phyloP scores from a whole-genome alignment of 495 filamentous ascomycete species.

The Lentithecium fluviatile region DNA sequence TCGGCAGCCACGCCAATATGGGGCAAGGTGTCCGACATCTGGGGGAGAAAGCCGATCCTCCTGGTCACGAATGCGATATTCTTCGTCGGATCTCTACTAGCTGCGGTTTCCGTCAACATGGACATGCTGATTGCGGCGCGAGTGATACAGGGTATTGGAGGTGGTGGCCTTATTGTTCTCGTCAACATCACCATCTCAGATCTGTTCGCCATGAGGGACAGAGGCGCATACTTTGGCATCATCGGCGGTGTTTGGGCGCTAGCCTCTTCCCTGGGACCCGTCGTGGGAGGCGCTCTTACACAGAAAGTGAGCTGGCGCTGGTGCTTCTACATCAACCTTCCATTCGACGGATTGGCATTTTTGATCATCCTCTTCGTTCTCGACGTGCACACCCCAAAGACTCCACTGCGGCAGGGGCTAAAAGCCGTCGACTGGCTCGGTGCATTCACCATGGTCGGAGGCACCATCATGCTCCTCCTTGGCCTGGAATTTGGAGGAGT shows the following conservation, averaged over 20 bases:
- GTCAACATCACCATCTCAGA: slow-evolving; percentile 82
- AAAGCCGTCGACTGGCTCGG: slow-evolving; percentile 77
- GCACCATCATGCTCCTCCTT: slow-evolving; percentile 69
- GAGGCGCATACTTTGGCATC: slow-evolving; percentile 46
- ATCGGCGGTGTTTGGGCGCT: slow-evolving; percentile 48
- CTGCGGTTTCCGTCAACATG: slow-evolving; percentile 65
- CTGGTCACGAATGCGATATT: slow-evolving; percentile 71
- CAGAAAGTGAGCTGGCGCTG: slow-evolving; percentile 43
- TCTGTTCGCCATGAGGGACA: slow-evolving; percentile 67
- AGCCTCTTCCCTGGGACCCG: slow-evolving; percentile 43
- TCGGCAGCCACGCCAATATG: slow-evolving; percentile 69
- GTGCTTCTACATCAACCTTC: slow-evolving; percentile 54
- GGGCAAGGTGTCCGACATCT: slow-evolving; percentile 87
- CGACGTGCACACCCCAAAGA: slow-evolving; percentile 72
- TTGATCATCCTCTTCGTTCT: slow-evolving; percentile 67
- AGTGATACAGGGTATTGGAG: slow-evolving; percentile 80
- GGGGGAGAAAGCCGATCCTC: slow-evolving; percentile 78
- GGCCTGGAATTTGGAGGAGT: slow-evolving; percentile 53
- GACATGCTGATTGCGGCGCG: slow-evolving; percentile 73
- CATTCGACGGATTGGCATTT: slow-evolving; percentile 69
- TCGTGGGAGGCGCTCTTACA: slow-evolving; percentile 46
- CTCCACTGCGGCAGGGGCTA: slow-evolving; percentile 66
- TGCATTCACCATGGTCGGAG: slow-evolving; percentile 65
- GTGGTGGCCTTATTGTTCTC: slow-evolving; percentile 75
- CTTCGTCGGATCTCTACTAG: slow-evolving; percentile 71